Percentiles rank a stretch among this genome's conserved stretches.
phyloP scores from a whole-genome alignment of 805 yeast species.

The Candida alai region DNA sequence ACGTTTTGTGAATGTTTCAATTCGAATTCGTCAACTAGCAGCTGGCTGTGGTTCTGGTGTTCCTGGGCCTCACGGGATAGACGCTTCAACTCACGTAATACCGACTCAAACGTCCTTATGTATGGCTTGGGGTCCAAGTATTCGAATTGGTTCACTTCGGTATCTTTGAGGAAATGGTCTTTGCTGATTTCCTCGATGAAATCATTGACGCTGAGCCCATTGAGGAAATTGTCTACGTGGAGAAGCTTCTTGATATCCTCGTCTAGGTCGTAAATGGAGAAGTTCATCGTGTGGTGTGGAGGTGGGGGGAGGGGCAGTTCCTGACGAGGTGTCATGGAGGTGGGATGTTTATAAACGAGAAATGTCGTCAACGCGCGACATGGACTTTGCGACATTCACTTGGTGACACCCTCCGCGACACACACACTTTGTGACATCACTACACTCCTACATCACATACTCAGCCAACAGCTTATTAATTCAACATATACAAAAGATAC shows the following conservation, averaged over 20 bases:
- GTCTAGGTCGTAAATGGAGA: constrained; percentile 57
- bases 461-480: not conserved
- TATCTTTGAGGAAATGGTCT: constrained; percentile 53
- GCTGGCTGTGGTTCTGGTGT: constrained; percentile 49
- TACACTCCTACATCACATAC: not conserved
- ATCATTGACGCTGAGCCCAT: constrained; percentile 69
- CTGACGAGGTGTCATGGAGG: no score
- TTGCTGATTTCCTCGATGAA: constrained; percentile 77
- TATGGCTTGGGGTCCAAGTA: constrained; percentile 89
- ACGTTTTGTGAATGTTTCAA: constrained; percentile 66
- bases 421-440: not conserved
- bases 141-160: constrained; percentile 45
- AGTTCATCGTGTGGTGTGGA: no score
- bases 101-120: constrained; percentile 87
- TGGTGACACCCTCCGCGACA: not conserved
- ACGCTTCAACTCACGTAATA: constrained; percentile 64
- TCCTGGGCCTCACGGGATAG: constrained; percentile 53
- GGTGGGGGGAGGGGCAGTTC: not conserved
- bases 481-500: constrained; percentile 5
- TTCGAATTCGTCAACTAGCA: constrained; percentile 58
- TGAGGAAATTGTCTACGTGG: constrained; percentile 59
- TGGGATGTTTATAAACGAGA: not conserved
- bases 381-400: not conserved
- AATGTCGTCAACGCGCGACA: not conserved
- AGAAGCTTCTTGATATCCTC: constrained; percentile 56